A percentile compares a stretch with the other conserved stretches of the same genome.
These are phyloP conservation scores for Corinectria fuckeliana DNA, from an alignment of 2,329 filamentous ascomycete species.

Conservation along the genomic window DNA sequence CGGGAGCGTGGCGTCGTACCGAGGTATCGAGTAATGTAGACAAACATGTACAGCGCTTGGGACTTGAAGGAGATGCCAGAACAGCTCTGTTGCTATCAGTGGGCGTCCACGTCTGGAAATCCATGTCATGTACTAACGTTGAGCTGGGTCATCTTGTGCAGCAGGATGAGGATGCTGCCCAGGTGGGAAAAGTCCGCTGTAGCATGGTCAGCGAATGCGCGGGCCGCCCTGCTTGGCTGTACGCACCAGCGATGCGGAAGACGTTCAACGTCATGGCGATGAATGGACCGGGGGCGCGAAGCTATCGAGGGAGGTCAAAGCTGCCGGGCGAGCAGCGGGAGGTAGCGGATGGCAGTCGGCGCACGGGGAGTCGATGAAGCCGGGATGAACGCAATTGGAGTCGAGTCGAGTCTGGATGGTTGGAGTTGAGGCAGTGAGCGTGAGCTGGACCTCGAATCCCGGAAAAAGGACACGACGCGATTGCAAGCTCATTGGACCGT, in stretches of 20 bases:
- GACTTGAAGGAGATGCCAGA: constrained; percentile 99
- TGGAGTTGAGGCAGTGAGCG: constrained; percentile 26
- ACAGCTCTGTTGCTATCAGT: constrained; percentile 73
- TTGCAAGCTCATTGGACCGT: constrained; percentile 40
- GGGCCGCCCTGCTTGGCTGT: neutral
- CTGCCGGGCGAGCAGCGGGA: constrained; percentile 29
- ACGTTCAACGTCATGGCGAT: constrained; percentile 59
- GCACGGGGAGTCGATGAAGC: constrained; percentile 6
- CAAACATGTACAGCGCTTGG: constrained; percentile 90
- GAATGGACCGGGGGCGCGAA: constrained; percentile 20
- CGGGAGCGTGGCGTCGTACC: constrained; percentile 55
- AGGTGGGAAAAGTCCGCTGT: constrained; percentile 95
- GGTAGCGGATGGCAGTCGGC: constrained; percentile 20
- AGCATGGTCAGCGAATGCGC: constrained; percentile 31
- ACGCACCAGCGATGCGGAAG: constrained; percentile 64
- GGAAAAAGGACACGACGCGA: constrained; percentile 43
- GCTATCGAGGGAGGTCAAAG: constrained; percentile 17
- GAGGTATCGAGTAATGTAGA: constrained; percentile 93
- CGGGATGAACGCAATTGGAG: constrained; percentile 25
- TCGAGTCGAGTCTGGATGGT: constrained; percentile 12
- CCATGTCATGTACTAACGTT: constrained; percentile 65
- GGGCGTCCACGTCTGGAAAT: constrained; percentile 14
- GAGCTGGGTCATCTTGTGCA: constrained; percentile 95
- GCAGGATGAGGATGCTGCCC: constrained; percentile 88
- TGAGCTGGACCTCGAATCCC: constrained; percentile 29